Conservation (phyloP, 805 yeast genomes). For the Saturnispora gosingensis region DNA sequence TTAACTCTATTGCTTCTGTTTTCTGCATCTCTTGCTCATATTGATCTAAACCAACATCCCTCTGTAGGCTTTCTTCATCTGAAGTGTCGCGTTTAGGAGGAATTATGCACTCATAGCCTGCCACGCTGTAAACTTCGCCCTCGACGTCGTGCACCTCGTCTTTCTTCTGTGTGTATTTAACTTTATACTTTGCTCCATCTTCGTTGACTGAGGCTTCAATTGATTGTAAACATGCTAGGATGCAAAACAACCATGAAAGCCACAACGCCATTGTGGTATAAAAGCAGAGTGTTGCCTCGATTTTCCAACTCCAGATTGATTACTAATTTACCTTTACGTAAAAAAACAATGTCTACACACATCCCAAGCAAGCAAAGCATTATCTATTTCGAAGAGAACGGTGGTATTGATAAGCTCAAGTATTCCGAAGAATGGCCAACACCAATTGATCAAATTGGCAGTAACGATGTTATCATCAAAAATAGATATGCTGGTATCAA, state of each 20-base stretch:
- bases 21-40: conserved; percentile 12
- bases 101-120: not conserved
- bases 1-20: conserved; percentile 14
- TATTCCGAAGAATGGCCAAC: conserved; percentile 45
- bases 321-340: not conserved
- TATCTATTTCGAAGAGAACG: conserved; percentile 41
- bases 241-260: not conserved
- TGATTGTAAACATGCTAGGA: not conserved
- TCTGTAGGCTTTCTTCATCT: not conserved
- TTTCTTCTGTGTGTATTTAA: not conserved
- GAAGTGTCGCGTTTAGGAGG: not conserved
- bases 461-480: conserved; percentile 57
- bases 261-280: not conserved
- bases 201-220: not conserved
- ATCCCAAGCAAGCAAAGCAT: conserved; percentile 53
- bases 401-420: conserved; percentile 52
- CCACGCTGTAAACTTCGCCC: not conserved
- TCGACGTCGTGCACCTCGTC: not conserved
- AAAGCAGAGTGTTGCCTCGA: not conserved
- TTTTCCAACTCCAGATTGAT: not conserved
- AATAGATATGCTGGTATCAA: conserved; percentile 74
- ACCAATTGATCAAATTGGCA: conserved; percentile 33
- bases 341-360: conserved; percentile 1
- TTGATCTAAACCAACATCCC: not conserved
- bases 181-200: not conserved